Percentiles rank a stretch among this genome's conserved stretches.
These are phyloP conservation scores for Lablab purpureus DNA, from an alignment of 306 rosid genomes.

Conservation along the genomic window DNA sequence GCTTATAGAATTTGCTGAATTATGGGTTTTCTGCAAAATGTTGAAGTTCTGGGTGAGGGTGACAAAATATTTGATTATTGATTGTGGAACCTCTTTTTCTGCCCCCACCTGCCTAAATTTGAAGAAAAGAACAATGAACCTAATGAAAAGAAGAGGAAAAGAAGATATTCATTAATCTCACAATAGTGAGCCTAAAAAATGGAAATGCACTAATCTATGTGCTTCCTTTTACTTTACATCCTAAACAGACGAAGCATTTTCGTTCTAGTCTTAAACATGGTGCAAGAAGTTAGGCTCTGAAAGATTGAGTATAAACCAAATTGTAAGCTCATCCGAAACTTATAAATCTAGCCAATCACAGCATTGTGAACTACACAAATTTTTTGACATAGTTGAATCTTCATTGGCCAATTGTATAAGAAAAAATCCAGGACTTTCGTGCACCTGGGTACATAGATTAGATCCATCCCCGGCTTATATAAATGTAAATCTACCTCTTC, in stretches of 20 bases:
- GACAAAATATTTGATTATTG: background rate
- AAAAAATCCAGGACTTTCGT: background rate
- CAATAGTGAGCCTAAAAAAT: background rate
- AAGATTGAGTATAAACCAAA: background rate
- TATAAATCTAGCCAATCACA: too few species aligned
- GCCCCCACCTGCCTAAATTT: background rate
- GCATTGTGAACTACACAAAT: too few species aligned
- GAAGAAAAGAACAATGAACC: background rate
- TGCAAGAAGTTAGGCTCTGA: background rate
- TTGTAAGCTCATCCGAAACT: too few species aligned
- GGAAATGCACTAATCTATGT: background rate
- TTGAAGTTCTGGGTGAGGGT: background rate
- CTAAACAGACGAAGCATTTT: background rate
- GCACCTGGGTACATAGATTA: background rate
- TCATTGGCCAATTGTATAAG: conserved; percentile 16
- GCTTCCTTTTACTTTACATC: background rate
- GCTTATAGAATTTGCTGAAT: too few species aligned
- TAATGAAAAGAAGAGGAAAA: background rate
- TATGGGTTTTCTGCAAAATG: background rate
- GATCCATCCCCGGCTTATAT: background rate
- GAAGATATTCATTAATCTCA: background rate
- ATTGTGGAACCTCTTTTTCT: background rate
- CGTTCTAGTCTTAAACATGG: background rate
- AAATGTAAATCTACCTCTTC: background rate
- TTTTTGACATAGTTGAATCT: too few species aligned